Evolutionary conservation across 1,139 yeast species (phyloP).

Genomic region (Taphrina betulina): DNA sequence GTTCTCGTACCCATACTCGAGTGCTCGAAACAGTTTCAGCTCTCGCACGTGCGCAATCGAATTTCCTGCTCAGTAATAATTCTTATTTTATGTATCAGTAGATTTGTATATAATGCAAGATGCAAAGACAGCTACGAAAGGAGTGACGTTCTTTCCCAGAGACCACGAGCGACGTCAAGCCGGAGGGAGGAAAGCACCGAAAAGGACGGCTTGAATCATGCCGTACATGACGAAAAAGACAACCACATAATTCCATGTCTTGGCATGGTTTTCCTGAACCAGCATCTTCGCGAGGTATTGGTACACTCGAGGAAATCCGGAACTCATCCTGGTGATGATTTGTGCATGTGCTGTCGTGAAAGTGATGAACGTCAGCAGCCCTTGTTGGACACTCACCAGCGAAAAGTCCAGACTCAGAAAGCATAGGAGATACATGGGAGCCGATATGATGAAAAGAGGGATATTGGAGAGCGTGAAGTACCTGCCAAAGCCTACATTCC

Average conservation of each 20-base stretch:
- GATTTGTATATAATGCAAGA: no score
- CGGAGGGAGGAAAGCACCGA: slow-evolving; percentile 24
- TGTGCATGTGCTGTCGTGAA: slow-evolving; percentile 77
- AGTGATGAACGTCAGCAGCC: slow-evolving; percentile 53
- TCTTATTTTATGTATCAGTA: no score
- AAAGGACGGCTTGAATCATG: slow-evolving; percentile 25
- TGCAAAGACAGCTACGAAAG: no score
- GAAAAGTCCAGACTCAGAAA: slow-evolving; percentile 37
- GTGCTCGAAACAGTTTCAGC: no score
- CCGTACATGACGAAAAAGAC: slow-evolving; percentile 23
- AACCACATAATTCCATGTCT: slow-evolving; percentile 5
- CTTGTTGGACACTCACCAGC: slow-evolving; percentile 43
- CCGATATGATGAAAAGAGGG: slow-evolving; percentile 78
- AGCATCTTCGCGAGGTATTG: slow-evolving; percentile 61
- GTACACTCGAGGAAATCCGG: slow-evolving; percentile 70
- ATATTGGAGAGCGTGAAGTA: slow-evolving; percentile 81
- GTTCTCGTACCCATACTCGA: no score
- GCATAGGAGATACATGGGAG: slow-evolving; percentile 49
- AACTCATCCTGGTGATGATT: slow-evolving; percentile 72
- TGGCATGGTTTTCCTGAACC: slow-evolving; percentile 7
- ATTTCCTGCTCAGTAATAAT: no score
- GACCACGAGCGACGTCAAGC: no score
- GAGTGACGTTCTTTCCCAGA: no score
- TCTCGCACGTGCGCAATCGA: no score
- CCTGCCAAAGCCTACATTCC: slow-evolving; percentile 76